Conservation (phyloP, 106 monocot genomes). For the Allium fistulosum region DNA sequence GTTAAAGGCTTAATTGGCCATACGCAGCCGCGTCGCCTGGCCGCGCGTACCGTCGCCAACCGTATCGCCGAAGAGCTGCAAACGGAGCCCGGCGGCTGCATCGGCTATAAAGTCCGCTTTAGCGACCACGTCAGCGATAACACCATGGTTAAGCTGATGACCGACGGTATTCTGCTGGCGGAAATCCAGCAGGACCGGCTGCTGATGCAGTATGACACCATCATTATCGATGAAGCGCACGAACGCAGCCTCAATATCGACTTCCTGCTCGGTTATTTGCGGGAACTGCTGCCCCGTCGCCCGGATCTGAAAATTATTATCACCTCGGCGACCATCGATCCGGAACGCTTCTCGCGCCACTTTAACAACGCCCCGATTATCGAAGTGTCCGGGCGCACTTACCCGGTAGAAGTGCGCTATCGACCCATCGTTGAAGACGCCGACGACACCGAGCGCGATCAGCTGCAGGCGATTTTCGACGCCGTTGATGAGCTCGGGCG, state of each 20-base stretch:
- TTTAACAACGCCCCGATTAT: not conserved
- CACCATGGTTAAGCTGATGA: not conserved
- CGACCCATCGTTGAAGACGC: not conserved
- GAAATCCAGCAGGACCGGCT: not conserved
- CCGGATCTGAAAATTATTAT: conserved; percentile 4
- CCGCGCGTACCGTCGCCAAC: conserved; percentile 1
- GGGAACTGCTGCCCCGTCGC: not conserved
- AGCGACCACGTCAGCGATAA: not conserved
- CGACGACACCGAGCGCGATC: not conserved
- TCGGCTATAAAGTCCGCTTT: conserved; percentile 1
- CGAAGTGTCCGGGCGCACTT: conserved; percentile 3
- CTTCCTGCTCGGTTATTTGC: conserved; percentile 2
- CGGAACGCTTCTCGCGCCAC: not conserved
- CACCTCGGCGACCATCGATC: conserved; percentile 1
- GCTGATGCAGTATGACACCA: not conserved
- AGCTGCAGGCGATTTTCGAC: not conserved
- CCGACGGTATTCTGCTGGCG: conserved; percentile 4
- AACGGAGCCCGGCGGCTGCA: not conserved
- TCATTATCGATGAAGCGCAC: conserved; percentile 8
- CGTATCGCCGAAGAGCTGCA: not conserved
- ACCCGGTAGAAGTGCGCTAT: conserved; percentile 4
- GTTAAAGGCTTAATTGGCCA: not conserved
- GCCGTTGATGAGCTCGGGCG: not conserved
- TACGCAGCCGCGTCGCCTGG: conserved; percentile 1
- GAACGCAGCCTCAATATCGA: conserved; percentile 5